phyloP scores from a whole-genome alignment of 129 eudicot genomes.

The Daucus carota region DH1_v3.0 NC_030387.2:37397501-37398000 shows the following conservation, averaged over 20 bases:
- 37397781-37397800: slow-evolving; percentile 53
- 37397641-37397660: not conserved
- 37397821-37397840: not conserved
- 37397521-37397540: too few species aligned
- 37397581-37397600: not conserved
- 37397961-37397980: too few species aligned
- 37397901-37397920: too few species aligned
- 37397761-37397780: slow-evolving; percentile 78
- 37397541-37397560: not conserved
- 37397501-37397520: too few species aligned
- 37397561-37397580: not conserved
- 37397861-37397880: not conserved
- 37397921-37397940: too few species aligned
- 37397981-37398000: not conserved
- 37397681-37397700: slow-evolving; percentile 55
- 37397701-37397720: slow-evolving; percentile 74
- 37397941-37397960: too few species aligned
- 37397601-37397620: not conserved
- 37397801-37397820: not conserved
- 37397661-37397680: slow-evolving; percentile 20
- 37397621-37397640: not conserved
- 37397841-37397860: not conserved
- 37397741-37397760: slow-evolving; percentile 86
- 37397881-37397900: too few species aligned
- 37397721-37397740: slow-evolving; percentile 71